Conservation (phyloP, 2,329 filamentous ascomycete genomes). For the Phialemoniopsis sp. region DNA sequence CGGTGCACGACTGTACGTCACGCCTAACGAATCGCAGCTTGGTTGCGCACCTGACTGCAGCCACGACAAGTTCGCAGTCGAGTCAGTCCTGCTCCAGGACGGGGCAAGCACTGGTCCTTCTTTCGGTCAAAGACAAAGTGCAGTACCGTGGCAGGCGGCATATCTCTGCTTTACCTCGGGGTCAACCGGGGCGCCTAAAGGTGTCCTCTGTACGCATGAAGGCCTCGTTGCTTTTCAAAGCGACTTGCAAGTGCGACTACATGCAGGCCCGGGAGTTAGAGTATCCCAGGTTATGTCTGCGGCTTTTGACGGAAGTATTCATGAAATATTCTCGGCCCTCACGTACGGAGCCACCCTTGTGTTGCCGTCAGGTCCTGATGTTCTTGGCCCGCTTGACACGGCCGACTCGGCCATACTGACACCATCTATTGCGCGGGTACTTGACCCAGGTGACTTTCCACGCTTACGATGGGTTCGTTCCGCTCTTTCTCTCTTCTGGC, state of each 20-base stretch:
- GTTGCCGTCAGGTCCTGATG: constrained; percentile 14
- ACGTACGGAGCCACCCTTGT: constrained; percentile 32
- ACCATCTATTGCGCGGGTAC: constrained; percentile 25
- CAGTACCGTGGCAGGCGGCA: constrained; percentile 12
- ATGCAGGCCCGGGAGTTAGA: constrained; percentile 21
- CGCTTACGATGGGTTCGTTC: constrained; percentile 14
- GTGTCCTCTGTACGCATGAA: constrained; percentile 27
- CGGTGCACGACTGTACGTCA: constrained; percentile 18
- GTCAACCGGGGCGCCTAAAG: constrained; percentile 37
- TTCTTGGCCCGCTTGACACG: constrained; percentile 21
- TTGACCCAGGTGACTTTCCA: constrained; percentile 25
- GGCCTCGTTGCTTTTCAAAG: constrained; percentile 28
- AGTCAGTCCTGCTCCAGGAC: not conserved
- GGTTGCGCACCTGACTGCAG: not conserved
- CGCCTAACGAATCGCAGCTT: constrained; percentile 1
- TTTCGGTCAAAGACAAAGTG: too few species aligned
- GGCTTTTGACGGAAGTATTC: constrained; percentile 37
- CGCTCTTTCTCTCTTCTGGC: too few species aligned
- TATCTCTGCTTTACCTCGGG: constrained; percentile 41
- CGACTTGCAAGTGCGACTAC: constrained; percentile 23
- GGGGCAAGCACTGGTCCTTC: too few species aligned
- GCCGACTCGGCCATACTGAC: constrained; percentile 29
- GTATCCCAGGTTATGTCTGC: constrained; percentile 36
- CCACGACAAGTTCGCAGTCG: not conserved
- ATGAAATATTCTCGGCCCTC: constrained; percentile 31